Base-by-base conservation (phyloP, 176 grass and related monocot species). In the Triticum aestivum region DNA sequence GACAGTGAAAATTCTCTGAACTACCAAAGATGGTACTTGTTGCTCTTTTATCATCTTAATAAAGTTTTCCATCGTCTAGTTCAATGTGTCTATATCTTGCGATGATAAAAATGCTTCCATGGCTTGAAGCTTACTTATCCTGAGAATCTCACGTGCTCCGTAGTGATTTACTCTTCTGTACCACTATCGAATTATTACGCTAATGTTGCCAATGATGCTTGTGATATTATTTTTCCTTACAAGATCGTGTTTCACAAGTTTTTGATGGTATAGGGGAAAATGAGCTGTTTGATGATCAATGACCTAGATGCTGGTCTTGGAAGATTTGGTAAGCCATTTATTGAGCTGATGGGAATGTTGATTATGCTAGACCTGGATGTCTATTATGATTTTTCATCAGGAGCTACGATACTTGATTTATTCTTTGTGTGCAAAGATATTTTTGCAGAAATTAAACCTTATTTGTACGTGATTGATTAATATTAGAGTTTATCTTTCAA, bases 211-310 rank as follows among this genome's bases (percentile, higher is more conserved):
- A 63, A 63, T 68, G 32, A 65, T 82, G 11, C 8, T 3, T 65
- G 41, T 86, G 8, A 34, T 54, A 54, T 54, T 27, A 24, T 79
- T 69, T 64, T 87, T 39, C n/a, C 33, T 62, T 77, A 23, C 27
- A 89, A 78, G 1, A 24, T 6, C 59, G 17, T 17, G 4, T 84
- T 94, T 93, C 65, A 89, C 47, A 52, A 82, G 18, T 2, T 86
- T 89, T 39, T 71, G n/a, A 73, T 64, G 24, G 49, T 86, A 47
- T 90, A 98, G 96, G 96, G 96, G 58, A 98, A 95, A 82, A 82
- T 98, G 91, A 98, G 93, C 82, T 95, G 93, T 85, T 94, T 96
- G 83, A 94, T 98, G 96, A 94, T 98, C 88, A 98, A 98, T 86
- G 96, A 98, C 82, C 91, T 98, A 75, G 96, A 98, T 88, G 96